These are phyloP conservation scores for Rhodamnia rubescens DNA, from an alignment of 345 rosid genomes.

Conservation along the genomic window DNA sequence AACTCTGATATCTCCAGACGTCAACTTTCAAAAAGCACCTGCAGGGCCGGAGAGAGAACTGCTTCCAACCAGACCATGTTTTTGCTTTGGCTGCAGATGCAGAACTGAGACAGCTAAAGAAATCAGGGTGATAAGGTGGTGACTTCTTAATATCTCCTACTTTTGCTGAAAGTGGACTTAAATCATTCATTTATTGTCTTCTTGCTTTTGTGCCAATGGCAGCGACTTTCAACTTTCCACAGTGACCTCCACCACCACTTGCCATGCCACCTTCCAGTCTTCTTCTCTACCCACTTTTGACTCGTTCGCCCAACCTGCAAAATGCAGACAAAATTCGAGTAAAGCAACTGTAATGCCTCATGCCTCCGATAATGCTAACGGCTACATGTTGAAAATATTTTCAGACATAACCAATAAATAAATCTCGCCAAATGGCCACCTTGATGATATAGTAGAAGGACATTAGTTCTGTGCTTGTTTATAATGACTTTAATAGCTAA, in stretches of 20 bases:
- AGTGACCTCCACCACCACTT: neutral
- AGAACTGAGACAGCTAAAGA: neutral
- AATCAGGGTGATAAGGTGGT: neutral
- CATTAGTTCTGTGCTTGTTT: too few relatives aligned
- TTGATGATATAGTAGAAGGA: too few relatives aligned
- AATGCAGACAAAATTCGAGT: neutral
- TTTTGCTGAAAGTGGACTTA: neutral
- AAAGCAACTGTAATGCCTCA: too few relatives aligned
- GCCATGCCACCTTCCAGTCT: neutral
- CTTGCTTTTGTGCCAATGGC: neutral
- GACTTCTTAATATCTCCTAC: neutral
- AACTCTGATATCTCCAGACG: conserved; percentile 1
- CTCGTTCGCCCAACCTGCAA: neutral
- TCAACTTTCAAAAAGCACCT: conserved; percentile 4
- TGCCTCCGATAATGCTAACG: neutral
- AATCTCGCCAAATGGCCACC: too few relatives aligned
- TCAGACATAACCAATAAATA: too few relatives aligned
- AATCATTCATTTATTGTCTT: neutral
- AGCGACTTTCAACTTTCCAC: neutral
- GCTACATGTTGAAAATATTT: neutral
- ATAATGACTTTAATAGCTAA: too few relatives aligned
- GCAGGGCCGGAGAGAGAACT: neutral
- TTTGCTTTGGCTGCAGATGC: neutral
- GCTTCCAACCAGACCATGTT: conserved; percentile 1
- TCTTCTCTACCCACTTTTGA: neutral